Evolutionary conservation across 2,329 filamentous ascomycete species (phyloP).

Genomic region (Exophiala sp.): DNA sequence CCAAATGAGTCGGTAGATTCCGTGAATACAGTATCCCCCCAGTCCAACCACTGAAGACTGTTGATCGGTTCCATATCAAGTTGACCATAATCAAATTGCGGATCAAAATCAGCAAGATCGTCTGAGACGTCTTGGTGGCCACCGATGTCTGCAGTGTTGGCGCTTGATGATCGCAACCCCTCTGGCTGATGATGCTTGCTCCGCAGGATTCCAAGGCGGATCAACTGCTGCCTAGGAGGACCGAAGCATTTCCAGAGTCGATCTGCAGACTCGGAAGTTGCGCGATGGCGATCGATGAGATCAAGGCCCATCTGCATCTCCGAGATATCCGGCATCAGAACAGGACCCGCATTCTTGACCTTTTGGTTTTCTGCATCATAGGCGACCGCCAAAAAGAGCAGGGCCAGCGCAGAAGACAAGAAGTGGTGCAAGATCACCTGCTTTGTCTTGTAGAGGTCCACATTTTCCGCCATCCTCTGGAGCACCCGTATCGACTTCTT

Average conservation of each 20-base stretch:
- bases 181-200: background rate
- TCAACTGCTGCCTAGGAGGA: constrained; percentile 5
- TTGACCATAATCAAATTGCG: background rate
- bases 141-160: background rate
- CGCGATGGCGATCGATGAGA: constrained; percentile 6
- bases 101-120: background rate
- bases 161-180: background rate
- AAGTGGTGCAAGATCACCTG: constrained; percentile 12
- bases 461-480: background rate
- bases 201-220: constrained; percentile 4
- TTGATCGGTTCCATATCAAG: background rate
- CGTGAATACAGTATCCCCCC: background rate
- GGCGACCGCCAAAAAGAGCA: constrained; percentile 10
- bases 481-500: constrained; percentile 6
- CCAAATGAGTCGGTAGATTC: background rate
- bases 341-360: background rate
- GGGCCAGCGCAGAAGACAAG: constrained; percentile 3
- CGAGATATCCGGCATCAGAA: background rate
- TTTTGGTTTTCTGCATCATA: constrained; percentile 7
- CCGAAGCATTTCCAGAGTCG: constrained; percentile 3
- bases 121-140: background rate
- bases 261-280: constrained; percentile 1
- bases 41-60: background rate
- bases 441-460: constrained; percentile 5
- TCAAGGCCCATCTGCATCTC: constrained; percentile 8